Percentiles rank a stretch among this genome's conserved stretches.
Evolutionary conservation across 306 rosid genomes (phyloP).

Genomic region (Medicago arabica): DNA sequence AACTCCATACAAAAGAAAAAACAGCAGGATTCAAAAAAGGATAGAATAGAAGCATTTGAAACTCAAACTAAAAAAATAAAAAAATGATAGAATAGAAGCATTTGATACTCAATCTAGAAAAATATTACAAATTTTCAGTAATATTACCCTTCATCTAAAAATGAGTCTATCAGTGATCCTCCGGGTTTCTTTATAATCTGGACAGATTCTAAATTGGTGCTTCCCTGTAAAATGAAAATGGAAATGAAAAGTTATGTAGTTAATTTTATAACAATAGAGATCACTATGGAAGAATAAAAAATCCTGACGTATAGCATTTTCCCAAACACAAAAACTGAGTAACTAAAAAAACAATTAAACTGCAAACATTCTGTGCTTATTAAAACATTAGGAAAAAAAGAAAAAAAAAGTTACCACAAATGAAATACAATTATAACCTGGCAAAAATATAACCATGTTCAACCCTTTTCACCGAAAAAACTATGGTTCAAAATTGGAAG

Average conservation of each 20-base stretch:
- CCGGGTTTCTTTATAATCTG: constrained; percentile 98
- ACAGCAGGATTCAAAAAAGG: background rate
- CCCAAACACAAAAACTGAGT: constrained; percentile 6
- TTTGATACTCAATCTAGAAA: constrained; percentile 13
- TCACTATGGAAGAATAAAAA: background rate
- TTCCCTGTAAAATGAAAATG: constrained; percentile 72
- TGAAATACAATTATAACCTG: background rate
- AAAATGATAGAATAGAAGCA: constrained; percentile 13
- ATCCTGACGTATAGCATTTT: background rate
- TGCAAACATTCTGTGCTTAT: background rate
- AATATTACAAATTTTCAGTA: background rate
- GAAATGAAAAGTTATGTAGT: constrained; percentile 5
- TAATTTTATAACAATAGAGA: background rate
- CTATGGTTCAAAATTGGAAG: background rate
- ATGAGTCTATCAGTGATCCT: constrained; percentile 87
- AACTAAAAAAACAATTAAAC: constrained; percentile 17
- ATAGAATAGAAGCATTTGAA: constrained; percentile 18
- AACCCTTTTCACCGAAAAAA: background rate
- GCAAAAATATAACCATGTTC: background rate
- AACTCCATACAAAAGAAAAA: constrained; percentile 25
- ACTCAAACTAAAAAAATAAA: constrained; percentile 1
- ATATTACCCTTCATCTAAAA: constrained; percentile 90
- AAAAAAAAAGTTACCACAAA: background rate
- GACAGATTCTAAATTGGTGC: constrained; percentile 93
- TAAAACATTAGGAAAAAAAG: background rate